Base-by-base conservation (phyloP, 768 basidiomycete species). In the Grammothele lineata region DNA sequence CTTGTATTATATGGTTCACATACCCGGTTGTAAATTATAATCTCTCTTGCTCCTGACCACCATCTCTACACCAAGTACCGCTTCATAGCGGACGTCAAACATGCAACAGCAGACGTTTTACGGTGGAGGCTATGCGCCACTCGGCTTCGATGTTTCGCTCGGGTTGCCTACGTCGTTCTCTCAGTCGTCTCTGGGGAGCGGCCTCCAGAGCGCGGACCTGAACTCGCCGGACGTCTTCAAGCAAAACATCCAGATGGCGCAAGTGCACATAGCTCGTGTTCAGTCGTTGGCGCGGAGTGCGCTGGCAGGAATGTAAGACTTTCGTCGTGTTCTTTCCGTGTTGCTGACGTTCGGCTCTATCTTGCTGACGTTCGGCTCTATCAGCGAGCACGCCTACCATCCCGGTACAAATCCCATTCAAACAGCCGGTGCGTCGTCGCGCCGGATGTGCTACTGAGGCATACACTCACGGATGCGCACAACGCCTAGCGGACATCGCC, bases 371-470 rank as follows among this genome's bases (percentile, higher is more conserved):
- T 55, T n/a, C n/a, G n/a, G n/a, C n/a, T n/a, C n/a, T n/a, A n/a
- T n/a, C n/a, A 84, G 81, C 48, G 77, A 83, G 62, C 73, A 77
- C 32, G 81, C 83, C 19, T 85, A 85, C 61, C 77, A 77, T 47
- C 57, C 70, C 0, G 78, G 76, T 22, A 74, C 67, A 40, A 78
- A 67, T 43, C 77, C 81, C 3, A 64, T 69, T 5, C 76, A 80
- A 42, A 80, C 80, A 1, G 68, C 78, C 64, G 75, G 83, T 81
- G 48, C 37, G 66, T 40, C 19, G 12, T 36, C 23, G 19, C 25
- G 11, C 3, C n/a, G 3, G 22, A 41, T 14, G 44, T n/a, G 11
- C 22, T 14, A 5, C 9, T n/a, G 23, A 33, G 18, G 37, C 37
- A 14, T 22, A 15, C 21, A 6, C 23, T 4, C 40, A 15, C 21